phyloP scores from a whole-genome alignment of 768 basidiomycete species.

The Tephrocybe sp. region DNA sequence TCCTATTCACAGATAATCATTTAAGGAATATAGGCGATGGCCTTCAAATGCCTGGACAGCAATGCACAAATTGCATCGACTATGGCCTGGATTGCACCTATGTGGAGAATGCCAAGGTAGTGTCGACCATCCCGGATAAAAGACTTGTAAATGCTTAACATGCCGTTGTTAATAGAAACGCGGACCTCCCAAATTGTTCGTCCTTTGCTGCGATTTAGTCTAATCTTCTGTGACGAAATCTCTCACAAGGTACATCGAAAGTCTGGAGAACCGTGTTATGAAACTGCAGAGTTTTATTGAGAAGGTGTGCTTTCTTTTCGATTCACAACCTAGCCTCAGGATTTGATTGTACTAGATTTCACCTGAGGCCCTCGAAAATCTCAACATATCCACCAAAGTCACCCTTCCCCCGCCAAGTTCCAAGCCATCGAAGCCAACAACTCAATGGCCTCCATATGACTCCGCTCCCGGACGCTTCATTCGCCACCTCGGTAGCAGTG shows the following conservation, averaged over 20 bases:
- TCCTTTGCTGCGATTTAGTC: slow-evolving; percentile 4
- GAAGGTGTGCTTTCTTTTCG: slow-evolving; percentile 24
- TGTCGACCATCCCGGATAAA: slow-evolving; percentile 8
- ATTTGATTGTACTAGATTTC: slow-evolving; percentile 46
- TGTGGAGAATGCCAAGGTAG: slow-evolving; percentile 69
- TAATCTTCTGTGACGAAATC: background rate
- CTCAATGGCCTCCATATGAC: slow-evolving; percentile 1
- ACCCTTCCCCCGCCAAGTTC: background rate
- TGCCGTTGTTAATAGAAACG: slow-evolving; percentile 40
- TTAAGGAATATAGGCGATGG: slow-evolving; percentile 55
- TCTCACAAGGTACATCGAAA: slow-evolving; percentile 49
- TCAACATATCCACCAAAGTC: slow-evolving; percentile 4
- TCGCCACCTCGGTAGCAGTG: slow-evolving; percentile 5
- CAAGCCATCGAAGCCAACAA: background rate
- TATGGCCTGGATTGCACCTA: slow-evolving; percentile 69
- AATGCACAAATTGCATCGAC: slow-evolving; percentile 69
- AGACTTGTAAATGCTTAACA: background rate
- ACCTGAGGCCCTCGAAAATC: slow-evolving; percentile 32
- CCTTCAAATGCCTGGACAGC: slow-evolving; percentile 59
- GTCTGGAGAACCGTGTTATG: slow-evolving; percentile 56
- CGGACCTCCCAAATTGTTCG: slow-evolving; percentile 62
- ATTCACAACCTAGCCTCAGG: background rate
- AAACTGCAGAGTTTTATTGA: slow-evolving; percentile 57
- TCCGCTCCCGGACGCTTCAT: slow-evolving; percentile 11
- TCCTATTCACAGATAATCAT: background rate